Conservation (phyloP, 306 rosid genomes). For the Corylus americana region DNA sequence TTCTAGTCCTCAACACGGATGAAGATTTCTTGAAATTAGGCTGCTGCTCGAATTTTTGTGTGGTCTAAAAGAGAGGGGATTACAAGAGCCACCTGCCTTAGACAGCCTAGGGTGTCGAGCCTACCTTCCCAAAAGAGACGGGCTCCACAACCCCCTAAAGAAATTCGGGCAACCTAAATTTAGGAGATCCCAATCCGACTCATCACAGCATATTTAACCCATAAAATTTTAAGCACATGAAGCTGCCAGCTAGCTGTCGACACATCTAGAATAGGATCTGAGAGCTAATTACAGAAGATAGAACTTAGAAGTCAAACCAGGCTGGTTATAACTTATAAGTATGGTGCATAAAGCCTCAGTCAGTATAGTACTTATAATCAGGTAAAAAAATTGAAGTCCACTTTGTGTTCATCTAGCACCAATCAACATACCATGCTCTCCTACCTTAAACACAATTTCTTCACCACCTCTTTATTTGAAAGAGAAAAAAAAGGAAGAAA, state of each 20-base stretch:
- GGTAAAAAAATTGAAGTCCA: neutral
- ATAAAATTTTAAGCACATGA: no score
- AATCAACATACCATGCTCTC: neutral
- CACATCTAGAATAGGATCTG: slow-evolving; percentile 5
- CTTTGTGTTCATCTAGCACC: neutral
- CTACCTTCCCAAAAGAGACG: no score
- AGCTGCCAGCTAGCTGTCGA: neutral
- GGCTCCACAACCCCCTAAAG: no score
- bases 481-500: neutral
- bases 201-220: no score
- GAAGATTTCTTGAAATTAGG: no score
- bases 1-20: neutral
- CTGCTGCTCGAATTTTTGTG: no score
- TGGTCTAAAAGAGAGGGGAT: no score
- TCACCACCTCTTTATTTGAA: neutral
- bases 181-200: no score
- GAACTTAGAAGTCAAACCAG: neutral
- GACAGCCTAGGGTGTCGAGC: no score
- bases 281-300: neutral
- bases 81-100: no score
- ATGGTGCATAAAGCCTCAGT: neutral
- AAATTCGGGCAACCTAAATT: no score
- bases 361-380: neutral
- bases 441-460: neutral
- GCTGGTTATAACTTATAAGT: neutral